Evolutionary conservation across 2,329 filamentous ascomycete genomes (phyloP).

Genomic region (Pezizomycotina sp.): DNA sequence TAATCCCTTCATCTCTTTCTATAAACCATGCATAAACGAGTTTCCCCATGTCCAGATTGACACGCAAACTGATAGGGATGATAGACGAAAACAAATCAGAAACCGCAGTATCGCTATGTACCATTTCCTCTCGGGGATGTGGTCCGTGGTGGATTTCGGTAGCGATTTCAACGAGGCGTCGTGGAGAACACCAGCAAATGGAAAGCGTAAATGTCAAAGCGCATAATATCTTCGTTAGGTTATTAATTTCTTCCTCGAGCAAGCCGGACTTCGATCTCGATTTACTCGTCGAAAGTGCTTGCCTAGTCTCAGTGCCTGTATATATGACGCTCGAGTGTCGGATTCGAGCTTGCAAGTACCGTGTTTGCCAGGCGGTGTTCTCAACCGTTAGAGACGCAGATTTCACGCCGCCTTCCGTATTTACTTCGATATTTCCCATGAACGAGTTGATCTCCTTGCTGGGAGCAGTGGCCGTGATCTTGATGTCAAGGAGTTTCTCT

Average conservation of each 20-base stretch:
- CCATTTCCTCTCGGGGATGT: conserved; percentile 33
- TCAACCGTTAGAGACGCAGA: conserved; percentile 74
- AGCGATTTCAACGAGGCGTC: conserved; percentile 47
- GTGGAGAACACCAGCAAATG: too few species aligned
- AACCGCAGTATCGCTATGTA: conserved; percentile 6
- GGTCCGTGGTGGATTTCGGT: conserved; percentile 27
- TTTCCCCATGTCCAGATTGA: conserved; percentile 95
- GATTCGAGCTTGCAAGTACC: conserved; percentile 69
- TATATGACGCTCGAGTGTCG: too few species aligned
- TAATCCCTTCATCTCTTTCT: conserved; percentile 74
- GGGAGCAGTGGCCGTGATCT: conserved; percentile 70
- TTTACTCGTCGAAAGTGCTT: conserved; percentile 77
- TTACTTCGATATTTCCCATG: conserved; percentile 54
- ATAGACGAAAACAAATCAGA: conserved; percentile 77
- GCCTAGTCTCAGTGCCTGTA: conserved; percentile 83
- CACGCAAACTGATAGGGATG: conserved; percentile 86
- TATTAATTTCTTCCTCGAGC: conserved; percentile 92
- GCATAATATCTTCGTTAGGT: conserved; percentile 87
- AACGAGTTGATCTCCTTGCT: conserved; percentile 94
- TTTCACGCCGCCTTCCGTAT: conserved; percentile 31
- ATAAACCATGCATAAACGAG: conserved; percentile 93
- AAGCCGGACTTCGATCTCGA: conserved; percentile 89
- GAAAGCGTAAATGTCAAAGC: conserved; percentile 73
- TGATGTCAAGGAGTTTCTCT: conserved; percentile 49
- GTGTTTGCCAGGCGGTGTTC: conserved; percentile 93